phyloP scores from a whole-genome alignment of 129 eudicot genomes.

The Artemisia tridentata region DNA sequence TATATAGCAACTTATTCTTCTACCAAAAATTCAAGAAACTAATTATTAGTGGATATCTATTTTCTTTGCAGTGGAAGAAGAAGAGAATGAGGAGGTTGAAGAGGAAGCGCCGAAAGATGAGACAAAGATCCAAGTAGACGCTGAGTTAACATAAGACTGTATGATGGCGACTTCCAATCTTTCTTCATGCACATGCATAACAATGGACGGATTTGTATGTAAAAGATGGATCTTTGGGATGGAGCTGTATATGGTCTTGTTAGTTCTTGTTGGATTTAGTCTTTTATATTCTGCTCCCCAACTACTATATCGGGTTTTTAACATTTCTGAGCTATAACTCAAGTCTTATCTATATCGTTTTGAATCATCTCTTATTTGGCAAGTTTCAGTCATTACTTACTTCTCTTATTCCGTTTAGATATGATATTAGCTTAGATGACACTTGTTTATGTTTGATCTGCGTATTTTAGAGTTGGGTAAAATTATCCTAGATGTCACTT shows the following conservation, averaged over 20 bases:
- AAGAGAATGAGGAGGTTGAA: slow-evolving; percentile 87
- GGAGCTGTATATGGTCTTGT: slow-evolving; percentile 6
- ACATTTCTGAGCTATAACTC: too few species aligned
- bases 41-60: too few species aligned
- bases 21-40: too few species aligned
- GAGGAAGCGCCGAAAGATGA: slow-evolving; percentile 95
- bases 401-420: too few species aligned
- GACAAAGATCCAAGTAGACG: slow-evolving; percentile 79
- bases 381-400: too few species aligned
- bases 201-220: slow-evolving; percentile 22
- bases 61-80: slow-evolving; percentile 76
- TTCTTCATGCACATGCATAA: slow-evolving; percentile 29
- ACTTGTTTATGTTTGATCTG: too few species aligned
- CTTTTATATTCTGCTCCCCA: not conserved
- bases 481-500: too few species aligned
- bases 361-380: not conserved
- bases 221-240: slow-evolving; percentile 34
- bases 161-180: slow-evolving; percentile 17
- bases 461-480: too few species aligned
- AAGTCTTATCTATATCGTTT: not conserved
- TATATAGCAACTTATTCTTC: not conserved
- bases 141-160: not conserved
- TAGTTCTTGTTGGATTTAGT: not conserved
- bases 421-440: too few species aligned
- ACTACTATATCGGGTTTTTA: not conserved